Conservation (phyloP, 2,329 filamentous ascomycete species). For the Exutisphaerella laricina region DNA sequence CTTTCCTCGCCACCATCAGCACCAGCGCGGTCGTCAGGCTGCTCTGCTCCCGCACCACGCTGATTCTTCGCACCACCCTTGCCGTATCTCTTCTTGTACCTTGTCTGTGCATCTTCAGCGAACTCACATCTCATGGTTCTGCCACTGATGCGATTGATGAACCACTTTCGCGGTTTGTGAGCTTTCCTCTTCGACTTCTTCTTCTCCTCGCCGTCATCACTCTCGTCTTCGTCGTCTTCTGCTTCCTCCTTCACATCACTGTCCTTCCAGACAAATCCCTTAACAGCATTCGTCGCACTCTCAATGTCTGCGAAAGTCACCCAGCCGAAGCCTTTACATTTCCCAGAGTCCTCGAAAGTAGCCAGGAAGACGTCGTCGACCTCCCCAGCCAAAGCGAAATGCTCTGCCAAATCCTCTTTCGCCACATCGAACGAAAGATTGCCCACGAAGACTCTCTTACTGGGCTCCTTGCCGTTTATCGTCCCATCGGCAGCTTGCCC, state of each 20-base stretch:
- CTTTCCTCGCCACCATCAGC: conserved; percentile 15
- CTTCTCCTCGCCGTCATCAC: conserved; percentile 33
- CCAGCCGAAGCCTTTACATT: conserved; percentile 98
- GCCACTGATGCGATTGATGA: conserved; percentile 78
- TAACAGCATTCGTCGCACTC: conserved; percentile 68
- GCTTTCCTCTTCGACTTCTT: conserved; percentile 38
- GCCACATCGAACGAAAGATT: conserved; percentile 49
- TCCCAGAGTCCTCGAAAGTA: conserved; percentile 92
- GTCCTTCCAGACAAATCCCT: conserved; percentile 68
- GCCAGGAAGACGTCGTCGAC: conserved; percentile 81
- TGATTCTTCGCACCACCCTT: conserved; percentile 46
- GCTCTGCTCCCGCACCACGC: conserved; percentile 10
- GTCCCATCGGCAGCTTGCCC: conserved; percentile 35
- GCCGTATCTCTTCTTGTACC: conserved; percentile 92
- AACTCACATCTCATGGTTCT: conserved; percentile 82
- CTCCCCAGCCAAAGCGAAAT: conserved; percentile 80
- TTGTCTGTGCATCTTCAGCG: conserved; percentile 79
- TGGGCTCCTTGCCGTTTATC: conserved; percentile 54
- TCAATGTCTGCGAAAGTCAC: conserved; percentile 79
- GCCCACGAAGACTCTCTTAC: conserved; percentile 77
- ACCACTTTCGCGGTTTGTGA: conserved; percentile 58
- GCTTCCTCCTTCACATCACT: conserved; percentile 49
- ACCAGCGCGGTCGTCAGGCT: conserved; percentile 17
- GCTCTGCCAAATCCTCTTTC: conserved; percentile 70
- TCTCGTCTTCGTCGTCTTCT: conserved; percentile 43